Base-by-base conservation (phyloP, 805 yeast genomes). In the Soucietia sequanensis region DNA sequence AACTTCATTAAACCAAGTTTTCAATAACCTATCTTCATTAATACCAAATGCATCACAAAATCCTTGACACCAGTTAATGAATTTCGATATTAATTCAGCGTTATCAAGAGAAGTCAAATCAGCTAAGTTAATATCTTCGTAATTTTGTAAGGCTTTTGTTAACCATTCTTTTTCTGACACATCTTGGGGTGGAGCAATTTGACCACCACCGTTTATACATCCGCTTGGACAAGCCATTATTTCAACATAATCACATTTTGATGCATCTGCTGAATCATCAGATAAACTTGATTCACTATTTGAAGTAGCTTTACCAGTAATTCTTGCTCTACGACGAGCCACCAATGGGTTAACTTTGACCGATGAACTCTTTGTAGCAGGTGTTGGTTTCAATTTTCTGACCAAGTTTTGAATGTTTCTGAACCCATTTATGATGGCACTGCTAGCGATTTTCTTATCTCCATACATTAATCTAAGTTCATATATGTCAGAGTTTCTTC, bases 141-240 rank as follows among this genome's bases (percentile, higher is more conserved):
- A 71, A 27, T 58, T 48, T 2, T 50, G 43, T 13, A 56, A 49
- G 4, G 69, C 68, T 16, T 58, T 43, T 7, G 47, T 47, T 15
- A 73, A 53, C 81, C 78, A 76, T 12, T 58, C 68, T 54, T 78
- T 65, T 45, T 54, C 62, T 31, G 39, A 20, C 0, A 46, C 46
- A 4, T 55, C 70, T 1, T 48, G 43, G 0, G 78, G 77, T 4
- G 68, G 69, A 4, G 76, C 71, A 13, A 88, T 74, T 49, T 89
- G 90, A 0, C 99, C 99, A 15, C 99, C 98, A 8, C 99, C 99
- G 52, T 91, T 93, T 37, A 90, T 85, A 53, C 98, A 93, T 1
- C 99, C 99, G 19, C 87, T 89, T 5, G 99, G 99, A 58, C 99
- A 93, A 1, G 99, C 99, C 96, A 89, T 91, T 29, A 93, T 84